Evolutionary conservation across 345 rosid genomes (phyloP).

Genomic region (Camelina laxa): DNA sequence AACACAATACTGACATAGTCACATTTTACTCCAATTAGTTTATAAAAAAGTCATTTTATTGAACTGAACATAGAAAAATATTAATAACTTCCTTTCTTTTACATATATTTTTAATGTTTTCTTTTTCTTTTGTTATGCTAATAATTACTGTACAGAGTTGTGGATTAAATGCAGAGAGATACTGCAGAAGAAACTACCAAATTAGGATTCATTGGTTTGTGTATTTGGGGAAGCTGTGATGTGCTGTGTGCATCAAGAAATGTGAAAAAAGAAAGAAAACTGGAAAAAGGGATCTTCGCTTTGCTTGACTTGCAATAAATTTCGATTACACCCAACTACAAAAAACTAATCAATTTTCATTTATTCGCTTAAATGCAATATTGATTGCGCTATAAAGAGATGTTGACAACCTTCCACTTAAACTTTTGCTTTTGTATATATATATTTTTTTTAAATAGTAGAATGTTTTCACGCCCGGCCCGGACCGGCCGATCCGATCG

Average conservation of each 20-base stretch:
- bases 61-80: too few species aligned
- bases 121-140: neutral
- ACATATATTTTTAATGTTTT: neutral
- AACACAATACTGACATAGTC: neutral
- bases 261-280: slow-evolving; percentile 25
- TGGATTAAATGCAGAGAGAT: slow-evolving; percentile 35
- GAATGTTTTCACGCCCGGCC: too few species aligned
- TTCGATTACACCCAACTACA: slow-evolving; percentile 41
- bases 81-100: too few species aligned
- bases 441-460: too few species aligned
- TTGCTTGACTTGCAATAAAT: slow-evolving; percentile 50
- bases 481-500: too few species aligned
- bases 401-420: slow-evolving; percentile 43
- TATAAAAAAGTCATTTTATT: too few species aligned
- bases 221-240: slow-evolving; percentile 25
- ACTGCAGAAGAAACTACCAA: slow-evolving; percentile 12
- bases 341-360: slow-evolving; percentile 3
- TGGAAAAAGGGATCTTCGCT: slow-evolving; percentile 37
- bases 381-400: slow-evolving; percentile 46
- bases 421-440: slow-evolving; percentile 8
- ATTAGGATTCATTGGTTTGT: slow-evolving; percentile 27
- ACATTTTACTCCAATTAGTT: too few species aligned
- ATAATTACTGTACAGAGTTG: slow-evolving; percentile 23
- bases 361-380: slow-evolving; percentile 34
- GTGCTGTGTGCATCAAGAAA: slow-evolving; percentile 41